Conservation (phyloP, 148 eudicot species). For the Silene conica region DNA sequence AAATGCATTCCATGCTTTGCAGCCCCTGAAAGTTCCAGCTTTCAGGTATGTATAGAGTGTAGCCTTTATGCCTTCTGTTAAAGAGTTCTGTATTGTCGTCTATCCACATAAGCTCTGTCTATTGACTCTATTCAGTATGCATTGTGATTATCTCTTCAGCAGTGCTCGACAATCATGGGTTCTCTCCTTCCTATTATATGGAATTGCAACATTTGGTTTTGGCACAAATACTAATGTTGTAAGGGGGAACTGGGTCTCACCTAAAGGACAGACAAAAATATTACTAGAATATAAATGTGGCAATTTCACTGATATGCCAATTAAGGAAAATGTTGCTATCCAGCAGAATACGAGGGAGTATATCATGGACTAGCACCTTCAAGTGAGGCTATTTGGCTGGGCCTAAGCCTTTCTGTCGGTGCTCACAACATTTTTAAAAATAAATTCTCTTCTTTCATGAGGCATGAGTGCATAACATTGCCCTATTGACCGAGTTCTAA, state of each 20-base stretch:
- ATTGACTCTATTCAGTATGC: neutral
- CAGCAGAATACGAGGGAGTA: too few relatives aligned
- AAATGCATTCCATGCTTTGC: constrained; percentile 83
- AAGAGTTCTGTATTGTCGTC: neutral
- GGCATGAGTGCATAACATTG: neutral
- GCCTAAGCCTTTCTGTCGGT: neutral
- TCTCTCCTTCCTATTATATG: neutral
- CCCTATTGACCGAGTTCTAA: neutral
- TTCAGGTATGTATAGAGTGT: constrained; percentile 53
- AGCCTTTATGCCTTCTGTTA: neutral
- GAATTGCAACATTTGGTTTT: too few relatives aligned
- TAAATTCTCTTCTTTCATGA: neutral
- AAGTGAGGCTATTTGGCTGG: neutral
- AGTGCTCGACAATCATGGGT: neutral
- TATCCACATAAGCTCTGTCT: neutral
- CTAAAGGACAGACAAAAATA: too few relatives aligned
- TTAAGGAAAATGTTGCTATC: too few relatives aligned
- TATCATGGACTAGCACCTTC: neutral
- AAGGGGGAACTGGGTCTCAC: too few relatives aligned
- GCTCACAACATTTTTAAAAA: neutral
- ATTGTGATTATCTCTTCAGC: neutral
- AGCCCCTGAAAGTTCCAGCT: constrained; percentile 88
- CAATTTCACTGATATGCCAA: too few relatives aligned
- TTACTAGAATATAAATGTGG: too few relatives aligned
- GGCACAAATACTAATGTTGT: too few relatives aligned